phyloP scores from a whole-genome alignment of 208 protist genomes.

The Wallacemonas sp. region DNA sequence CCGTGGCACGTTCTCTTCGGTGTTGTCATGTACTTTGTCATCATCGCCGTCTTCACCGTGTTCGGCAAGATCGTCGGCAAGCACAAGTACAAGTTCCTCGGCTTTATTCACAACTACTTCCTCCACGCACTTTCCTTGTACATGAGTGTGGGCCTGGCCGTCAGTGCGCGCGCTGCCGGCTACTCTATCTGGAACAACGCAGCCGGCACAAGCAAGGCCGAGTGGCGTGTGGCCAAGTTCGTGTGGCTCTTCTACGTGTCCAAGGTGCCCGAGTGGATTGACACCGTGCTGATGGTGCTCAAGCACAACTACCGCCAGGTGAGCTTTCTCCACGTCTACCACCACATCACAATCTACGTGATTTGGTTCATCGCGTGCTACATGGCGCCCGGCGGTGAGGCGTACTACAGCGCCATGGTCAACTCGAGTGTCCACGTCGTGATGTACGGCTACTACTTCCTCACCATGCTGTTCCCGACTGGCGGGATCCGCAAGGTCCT shows the following conservation, averaged over 20 bases:
- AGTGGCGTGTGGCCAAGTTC: constrained; percentile 68
- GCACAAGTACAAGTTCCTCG: constrained; percentile 40
- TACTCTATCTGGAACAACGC: constrained; percentile 80
- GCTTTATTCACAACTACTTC: constrained; percentile 68
- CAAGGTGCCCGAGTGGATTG: constrained; percentile 78
- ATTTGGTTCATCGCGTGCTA: constrained; percentile 70
- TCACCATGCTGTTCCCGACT: constrained; percentile 56
- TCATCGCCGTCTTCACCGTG: constrained; percentile 30
- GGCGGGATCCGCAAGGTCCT: constrained; percentile 54
- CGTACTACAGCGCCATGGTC: constrained; percentile 81
- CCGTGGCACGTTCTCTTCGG: constrained; percentile 48
- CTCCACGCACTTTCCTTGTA: constrained; percentile 67
- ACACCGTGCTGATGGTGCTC: constrained; percentile 75
- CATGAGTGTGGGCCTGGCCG: constrained; percentile 65
- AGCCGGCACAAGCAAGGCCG: constrained; percentile 32
- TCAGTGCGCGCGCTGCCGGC: constrained; percentile 56
- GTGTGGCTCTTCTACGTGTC: constrained; percentile 81
- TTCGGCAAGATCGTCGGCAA: constrained; percentile 56
- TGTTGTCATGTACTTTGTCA: constrained; percentile 43
- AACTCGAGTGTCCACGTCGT: constrained; percentile 80
- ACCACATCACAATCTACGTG: constrained; percentile 74
- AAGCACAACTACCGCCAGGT: constrained; percentile 82
- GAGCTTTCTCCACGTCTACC: constrained; percentile 81
- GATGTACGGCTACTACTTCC: constrained; percentile 88
- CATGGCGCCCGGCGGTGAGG: constrained; percentile 62